Percentiles rank a stretch among this genome's conserved stretches.
Conservation (phyloP, 2,329 filamentous ascomycete species). For the Colletotrichum paranaense region DNA sequence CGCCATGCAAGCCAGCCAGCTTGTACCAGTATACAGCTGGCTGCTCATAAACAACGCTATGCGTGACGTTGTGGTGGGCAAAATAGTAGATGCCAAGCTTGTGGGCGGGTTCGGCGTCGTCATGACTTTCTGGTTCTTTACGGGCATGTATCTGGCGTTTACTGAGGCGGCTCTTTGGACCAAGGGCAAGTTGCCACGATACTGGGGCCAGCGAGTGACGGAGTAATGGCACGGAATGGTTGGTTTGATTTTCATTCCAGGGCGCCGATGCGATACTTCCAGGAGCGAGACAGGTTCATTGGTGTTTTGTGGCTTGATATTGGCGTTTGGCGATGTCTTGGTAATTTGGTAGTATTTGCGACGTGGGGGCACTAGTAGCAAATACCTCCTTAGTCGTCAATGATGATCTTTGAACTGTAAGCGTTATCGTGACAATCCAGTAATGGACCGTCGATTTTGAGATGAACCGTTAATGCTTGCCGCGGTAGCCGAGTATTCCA, state of each 20-base stretch:
- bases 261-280: neutral
- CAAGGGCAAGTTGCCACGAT: slow-evolving; percentile 26
- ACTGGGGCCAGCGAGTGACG: neutral
- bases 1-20: slow-evolving; percentile 40
- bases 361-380: neutral
- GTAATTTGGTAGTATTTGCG: neutral
- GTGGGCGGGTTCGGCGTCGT: slow-evolving; percentile 59
- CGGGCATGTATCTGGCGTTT: slow-evolving; percentile 61
- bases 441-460: neutral
- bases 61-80: slow-evolving; percentile 47
- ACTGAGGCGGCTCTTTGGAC: slow-evolving; percentile 56
- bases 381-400: neutral
- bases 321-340: slow-evolving; percentile 11
- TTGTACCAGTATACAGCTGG: slow-evolving; percentile 57
- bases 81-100: slow-evolving; percentile 57
- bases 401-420: neutral
- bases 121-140: slow-evolving; percentile 59
- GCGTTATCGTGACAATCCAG: neutral
- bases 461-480: neutral
- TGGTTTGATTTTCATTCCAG: neutral
- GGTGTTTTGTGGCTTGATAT: slow-evolving; percentile 5
- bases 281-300: neutral
- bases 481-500: slow-evolving; percentile 3
- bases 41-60: slow-evolving; percentile 53
- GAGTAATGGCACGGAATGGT: neutral